Percentiles rank a stretch among this genome's conserved stretches.
Evolutionary conservation across 2,329 filamentous ascomycete species (phyloP).

Genomic region (Beauveria australis): DNA sequence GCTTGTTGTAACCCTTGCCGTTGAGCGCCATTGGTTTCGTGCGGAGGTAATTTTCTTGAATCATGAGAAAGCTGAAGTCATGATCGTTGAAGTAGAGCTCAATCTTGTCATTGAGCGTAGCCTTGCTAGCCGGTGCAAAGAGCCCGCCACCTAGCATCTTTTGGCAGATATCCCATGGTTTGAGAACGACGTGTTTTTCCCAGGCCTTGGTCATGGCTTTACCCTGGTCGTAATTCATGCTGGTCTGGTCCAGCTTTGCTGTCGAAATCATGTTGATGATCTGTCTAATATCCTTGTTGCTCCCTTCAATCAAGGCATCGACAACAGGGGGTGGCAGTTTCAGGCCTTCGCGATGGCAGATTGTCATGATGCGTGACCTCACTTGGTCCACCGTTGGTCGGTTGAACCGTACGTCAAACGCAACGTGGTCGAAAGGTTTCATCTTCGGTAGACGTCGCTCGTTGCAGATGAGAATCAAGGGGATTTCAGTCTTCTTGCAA

Average conservation of each 20-base stretch:
- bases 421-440: conserved; percentile 89
- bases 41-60: conserved; percentile 93
- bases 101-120: conserved; percentile 92
- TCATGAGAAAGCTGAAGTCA: conserved; percentile 94
- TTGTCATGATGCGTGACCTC: conserved; percentile 85
- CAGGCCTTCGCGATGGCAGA: conserved; percentile 83
- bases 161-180: conserved; percentile 95
- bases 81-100: conserved; percentile 99
- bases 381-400: conserved; percentile 88
- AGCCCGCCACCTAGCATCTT: conserved; percentile 86
- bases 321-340: conserved; percentile 78
- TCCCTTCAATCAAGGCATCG: conserved; percentile 91
- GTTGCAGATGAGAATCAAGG: conserved; percentile 96
- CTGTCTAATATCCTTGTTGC: conserved; percentile 90
- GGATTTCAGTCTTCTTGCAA: conserved; percentile 90
- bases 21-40: conserved; percentile 64
- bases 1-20: conserved; percentile 46
- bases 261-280: conserved; percentile 98
- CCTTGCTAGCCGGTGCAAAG: conserved; percentile 74
- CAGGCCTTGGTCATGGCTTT: conserved; percentile 95
- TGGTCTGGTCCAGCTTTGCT: conserved; percentile 75
- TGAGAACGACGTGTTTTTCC: conserved; percentile 95
- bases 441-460: conserved; percentile 90
- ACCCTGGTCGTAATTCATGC: conserved; percentile 75
- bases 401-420: conserved; percentile 79